Evolutionary conservation across 169 alveolate species (phyloP).

Genomic region (Cyclospora cayetanensis): DNA sequence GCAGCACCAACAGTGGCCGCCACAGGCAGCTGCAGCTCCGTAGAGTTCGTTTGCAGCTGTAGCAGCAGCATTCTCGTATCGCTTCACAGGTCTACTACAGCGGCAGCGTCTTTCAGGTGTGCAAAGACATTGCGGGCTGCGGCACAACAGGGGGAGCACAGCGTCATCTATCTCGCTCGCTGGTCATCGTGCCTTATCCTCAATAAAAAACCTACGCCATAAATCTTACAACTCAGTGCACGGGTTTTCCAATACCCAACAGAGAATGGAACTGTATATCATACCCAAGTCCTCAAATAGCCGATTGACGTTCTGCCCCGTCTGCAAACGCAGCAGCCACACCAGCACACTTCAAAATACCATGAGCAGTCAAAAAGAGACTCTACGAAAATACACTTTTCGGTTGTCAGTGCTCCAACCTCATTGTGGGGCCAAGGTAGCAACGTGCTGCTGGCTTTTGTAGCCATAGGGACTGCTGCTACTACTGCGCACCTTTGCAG

Average conservation of each 20-base stretch:
- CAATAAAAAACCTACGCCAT: neutral
- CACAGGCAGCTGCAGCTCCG: neutral
- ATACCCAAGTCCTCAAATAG: constrained; percentile 78
- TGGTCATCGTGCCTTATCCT: neutral
- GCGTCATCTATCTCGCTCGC: neutral
- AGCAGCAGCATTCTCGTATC: too few relatives aligned
- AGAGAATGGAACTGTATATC: neutral
- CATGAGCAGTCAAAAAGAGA: too few relatives aligned
- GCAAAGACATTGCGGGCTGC: neutral
- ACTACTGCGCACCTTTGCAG: constrained; percentile 76
- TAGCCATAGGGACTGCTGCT: neutral
- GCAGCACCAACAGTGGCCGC: neutral
- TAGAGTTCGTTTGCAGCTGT: neutral
- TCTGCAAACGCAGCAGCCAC: constrained; percentile 57
- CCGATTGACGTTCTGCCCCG: constrained; percentile 78
- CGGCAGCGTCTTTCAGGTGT: neutral
- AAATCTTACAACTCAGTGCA: neutral
- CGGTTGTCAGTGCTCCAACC: neutral
- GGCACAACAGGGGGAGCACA: neutral
- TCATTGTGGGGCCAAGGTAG: neutral
- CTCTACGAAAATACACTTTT: neutral
- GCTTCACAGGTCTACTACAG: too few relatives aligned
- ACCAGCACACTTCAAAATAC: neutral
- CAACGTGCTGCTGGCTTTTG: neutral
- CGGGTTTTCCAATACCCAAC: too few relatives aligned